Conservation (phyloP, 2,329 filamentous ascomycete species). For the Scedosporium minutisporum region DNA sequence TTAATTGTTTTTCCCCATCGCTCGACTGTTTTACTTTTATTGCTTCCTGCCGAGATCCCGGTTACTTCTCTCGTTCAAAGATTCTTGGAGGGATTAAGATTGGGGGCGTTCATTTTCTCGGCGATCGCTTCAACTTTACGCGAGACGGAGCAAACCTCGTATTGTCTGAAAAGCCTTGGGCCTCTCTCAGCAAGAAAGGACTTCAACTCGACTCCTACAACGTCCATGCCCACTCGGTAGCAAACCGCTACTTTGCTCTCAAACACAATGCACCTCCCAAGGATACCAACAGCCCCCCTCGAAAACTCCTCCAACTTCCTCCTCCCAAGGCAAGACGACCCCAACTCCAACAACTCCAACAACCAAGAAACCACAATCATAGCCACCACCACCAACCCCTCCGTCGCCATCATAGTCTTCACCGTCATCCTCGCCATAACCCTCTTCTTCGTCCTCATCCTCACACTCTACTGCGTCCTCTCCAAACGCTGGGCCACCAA, state of each 20-base stretch:
- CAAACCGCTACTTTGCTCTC: not conserved
- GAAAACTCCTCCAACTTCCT: not conserved
- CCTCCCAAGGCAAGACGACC: not conserved
- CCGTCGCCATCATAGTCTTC: constrained; percentile 4
- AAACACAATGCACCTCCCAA: constrained; percentile 1
- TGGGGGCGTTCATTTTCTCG: not conserved
- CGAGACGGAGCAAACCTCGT: not conserved
- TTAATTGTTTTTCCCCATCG: not conserved
- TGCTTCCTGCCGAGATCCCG: not conserved
- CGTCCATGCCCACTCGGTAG: not conserved
- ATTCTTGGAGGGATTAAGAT: not conserved
- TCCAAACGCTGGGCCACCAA: not conserved
- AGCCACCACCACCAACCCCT: not conserved
- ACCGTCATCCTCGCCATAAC: constrained; percentile 1
- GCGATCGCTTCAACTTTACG: not conserved
- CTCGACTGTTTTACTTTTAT: not conserved
- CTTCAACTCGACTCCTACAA: not conserved
- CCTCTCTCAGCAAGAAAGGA: not conserved
- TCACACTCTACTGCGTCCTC: constrained; percentile 4
- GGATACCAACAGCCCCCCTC: not conserved
- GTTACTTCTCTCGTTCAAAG: not conserved
- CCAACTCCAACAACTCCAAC: not conserved
- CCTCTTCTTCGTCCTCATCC: constrained; percentile 4
- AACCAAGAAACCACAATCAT: not conserved
- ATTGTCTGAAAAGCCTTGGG: not conserved